Base-by-base conservation (phyloP, 2,329 filamentous ascomycete species). In the Pyricularia grisea region DNA sequence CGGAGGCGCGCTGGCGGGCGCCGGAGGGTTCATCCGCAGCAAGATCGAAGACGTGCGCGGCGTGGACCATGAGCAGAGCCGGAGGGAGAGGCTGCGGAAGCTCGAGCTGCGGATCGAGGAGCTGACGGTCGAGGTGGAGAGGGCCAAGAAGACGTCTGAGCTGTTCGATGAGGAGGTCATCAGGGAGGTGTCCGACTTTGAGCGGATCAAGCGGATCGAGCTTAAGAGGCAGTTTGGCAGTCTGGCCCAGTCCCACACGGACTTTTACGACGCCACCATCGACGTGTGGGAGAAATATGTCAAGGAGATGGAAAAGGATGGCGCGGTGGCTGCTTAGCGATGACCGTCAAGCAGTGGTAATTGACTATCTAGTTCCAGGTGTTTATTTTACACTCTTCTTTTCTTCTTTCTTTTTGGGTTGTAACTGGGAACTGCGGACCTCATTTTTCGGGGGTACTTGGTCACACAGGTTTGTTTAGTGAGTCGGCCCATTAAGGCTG, bases 1-100 rank as follows among this genome's bases (percentile, higher is more conserved):
- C 60, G 74, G 76, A n/a, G 75, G 74, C 11, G 87, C 87, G 66
- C 83, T 92, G 72, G 88, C 89, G 6, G 93, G 93, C 0, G 91
- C 93, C 0, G 92, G 90, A 14, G 90, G 92, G 4, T 98, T 97
- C 81, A 87, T 99, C 73, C 91, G 94, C 64, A 90, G 91, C 77
- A 98, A 98, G 80, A 91, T 99, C 75, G 95, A 99, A 79, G 95
- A 99, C 76, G 94, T 97, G 72, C 90, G 95, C 23, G 95, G 95
- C 17, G 94, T 99, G 4, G 95, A 99, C 79, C 95, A 98, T 79
- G 95, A 98, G 78, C 92, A 96, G 75, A 89, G 91, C 17, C 89
- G 94, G 1, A 88, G 94, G 17, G 94, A 98, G 77, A 88, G 94
- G 33, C 86, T 94, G 67, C 89, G 95, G 70, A 97, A 95, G 79